Evolutionary conservation across 176 grass and related monocot species (phyloP), one percentile per base, ranked within the genome.

Genomic region (Lolium perenne): DNA sequence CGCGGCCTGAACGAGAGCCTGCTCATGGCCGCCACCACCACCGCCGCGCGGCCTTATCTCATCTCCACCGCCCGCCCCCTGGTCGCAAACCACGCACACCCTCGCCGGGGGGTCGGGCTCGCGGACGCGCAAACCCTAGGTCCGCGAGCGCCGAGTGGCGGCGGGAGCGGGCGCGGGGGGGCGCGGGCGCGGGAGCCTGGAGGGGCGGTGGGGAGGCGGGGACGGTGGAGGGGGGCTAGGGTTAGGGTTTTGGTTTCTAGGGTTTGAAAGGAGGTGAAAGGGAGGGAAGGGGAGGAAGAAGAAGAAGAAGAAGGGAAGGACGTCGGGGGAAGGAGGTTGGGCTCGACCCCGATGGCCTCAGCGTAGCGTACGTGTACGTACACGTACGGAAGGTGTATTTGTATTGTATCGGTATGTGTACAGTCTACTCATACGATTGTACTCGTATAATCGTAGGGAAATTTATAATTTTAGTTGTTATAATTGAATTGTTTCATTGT

Each of bases 1-100:
- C 97, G 97, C 77, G 97, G 97, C 88, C 97, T 94, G 65, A 98
- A 87, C 85, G 93, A 92, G 41, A 93, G 92, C 86, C 97, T 92
- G 94, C 88, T 99, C 97, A 99, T 99, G 68, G 93, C 88, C 83
- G 80, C 45, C 85, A 78, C 74, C 58, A 38, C 63, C 62, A n/a
- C 77, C 77, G 35, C 54, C 7, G 16, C 53, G 13, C 65, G 7
- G 43, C 74, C 77, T 92, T 86, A 95, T 93, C 77, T 89, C 91
- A 88, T 94, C 72, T 82, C 77, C 86, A 13, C 38, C 43, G 18
- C 65, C 74, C 71, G 54, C 86, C 82, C 47, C 55, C 72, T 72
- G 10, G 4, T 47, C n/a, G 23, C 50, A 4, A 61, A 2, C 61
- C 43, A 57, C 85, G 56, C 60, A 69, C 6, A 22, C 64, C 63